Conservation (phyloP, 1,139 yeast genomes). For the Kluyveromyces sp. region DNA sequence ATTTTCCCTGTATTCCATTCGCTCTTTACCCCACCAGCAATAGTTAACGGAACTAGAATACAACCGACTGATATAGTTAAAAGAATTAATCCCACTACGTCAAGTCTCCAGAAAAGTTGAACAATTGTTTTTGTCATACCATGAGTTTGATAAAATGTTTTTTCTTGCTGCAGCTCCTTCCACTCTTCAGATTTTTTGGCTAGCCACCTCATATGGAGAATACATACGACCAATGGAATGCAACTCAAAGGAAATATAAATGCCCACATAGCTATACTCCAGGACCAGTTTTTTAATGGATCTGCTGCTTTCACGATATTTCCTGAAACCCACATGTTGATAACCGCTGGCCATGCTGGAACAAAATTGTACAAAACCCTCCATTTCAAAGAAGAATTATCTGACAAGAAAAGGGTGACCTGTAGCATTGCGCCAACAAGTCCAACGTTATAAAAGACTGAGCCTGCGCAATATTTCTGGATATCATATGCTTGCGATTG, state of each 20-base stretch:
- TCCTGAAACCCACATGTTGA: conserved; percentile 68
- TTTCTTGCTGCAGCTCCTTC: conserved; percentile 27
- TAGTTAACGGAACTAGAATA: conserved; percentile 42
- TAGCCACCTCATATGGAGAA: conserved; percentile 44
- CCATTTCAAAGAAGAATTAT: conserved; percentile 59
- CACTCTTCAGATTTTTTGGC: conserved; percentile 44
- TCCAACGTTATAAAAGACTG: conserved; percentile 61
- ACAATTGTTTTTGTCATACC: conserved; percentile 14
- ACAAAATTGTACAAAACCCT: conserved; percentile 52
- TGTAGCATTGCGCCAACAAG: conserved; percentile 45
- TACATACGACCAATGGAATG: conserved; percentile 47
- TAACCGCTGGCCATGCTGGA: conserved; percentile 60
- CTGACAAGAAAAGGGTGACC: conserved; percentile 47
- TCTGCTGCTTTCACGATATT: conserved; percentile 36
- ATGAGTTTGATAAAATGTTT: conserved; percentile 19
- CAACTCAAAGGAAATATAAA: conserved; percentile 56
- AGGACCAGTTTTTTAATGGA: conserved; percentile 44
- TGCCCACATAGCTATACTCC: conserved; percentile 68
- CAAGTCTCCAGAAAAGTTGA: conserved; percentile 40
- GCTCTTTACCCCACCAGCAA: conserved; percentile 48
- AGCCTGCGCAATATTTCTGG: conserved; percentile 60
- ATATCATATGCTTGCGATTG: conserved; percentile 57
- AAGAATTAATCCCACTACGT: conserved; percentile 45
- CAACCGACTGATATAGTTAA: conserved; percentile 47
- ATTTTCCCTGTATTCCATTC: conserved; percentile 51